Conservation (phyloP, 805 yeast species). For the Yamadazyma kitorensis region DNA sequence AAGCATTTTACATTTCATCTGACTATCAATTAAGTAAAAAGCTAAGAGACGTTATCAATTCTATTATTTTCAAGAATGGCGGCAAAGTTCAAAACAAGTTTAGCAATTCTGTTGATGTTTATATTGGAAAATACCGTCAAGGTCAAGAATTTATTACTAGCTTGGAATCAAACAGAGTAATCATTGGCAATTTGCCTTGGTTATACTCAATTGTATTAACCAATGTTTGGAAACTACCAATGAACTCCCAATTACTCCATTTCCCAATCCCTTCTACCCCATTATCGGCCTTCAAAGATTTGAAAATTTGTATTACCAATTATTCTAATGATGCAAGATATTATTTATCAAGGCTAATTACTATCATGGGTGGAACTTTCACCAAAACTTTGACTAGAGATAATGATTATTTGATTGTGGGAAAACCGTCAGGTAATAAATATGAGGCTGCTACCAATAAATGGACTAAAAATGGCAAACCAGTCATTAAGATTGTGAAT, state of each 20-base stretch:
- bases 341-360: conserved; percentile 63
- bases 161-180: conserved; percentile 33
- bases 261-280: conserved; percentile 61
- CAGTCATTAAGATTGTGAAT: conserved; percentile 54
- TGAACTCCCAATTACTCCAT: conserved; percentile 54
- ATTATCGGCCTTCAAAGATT: conserved; percentile 51
- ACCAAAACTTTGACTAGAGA: conserved; percentile 61
- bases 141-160: conserved; percentile 57
- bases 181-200: conserved; percentile 74
- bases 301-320: conserved; percentile 67
- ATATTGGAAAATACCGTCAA: conserved; percentile 59
- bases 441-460: conserved; percentile 60
- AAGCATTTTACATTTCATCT: conserved; percentile 47
- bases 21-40: conserved; percentile 56
- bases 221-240: conserved; percentile 55
- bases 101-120: conserved; percentile 31
- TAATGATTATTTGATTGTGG: conserved; percentile 72
- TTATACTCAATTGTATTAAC: conserved; percentile 62
- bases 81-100: conserved; percentile 43
- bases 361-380: conserved; percentile 71
- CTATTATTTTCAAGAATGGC: conserved; percentile 50
- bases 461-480: conserved; percentile 47
- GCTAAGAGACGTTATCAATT: conserved; percentile 35
- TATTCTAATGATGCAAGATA: conserved; percentile 82
- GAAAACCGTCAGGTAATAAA: conserved; percentile 68